Evolutionary conservation across 148 eudicot species (phyloP).

Genomic region (Silene uniflora): DNA sequence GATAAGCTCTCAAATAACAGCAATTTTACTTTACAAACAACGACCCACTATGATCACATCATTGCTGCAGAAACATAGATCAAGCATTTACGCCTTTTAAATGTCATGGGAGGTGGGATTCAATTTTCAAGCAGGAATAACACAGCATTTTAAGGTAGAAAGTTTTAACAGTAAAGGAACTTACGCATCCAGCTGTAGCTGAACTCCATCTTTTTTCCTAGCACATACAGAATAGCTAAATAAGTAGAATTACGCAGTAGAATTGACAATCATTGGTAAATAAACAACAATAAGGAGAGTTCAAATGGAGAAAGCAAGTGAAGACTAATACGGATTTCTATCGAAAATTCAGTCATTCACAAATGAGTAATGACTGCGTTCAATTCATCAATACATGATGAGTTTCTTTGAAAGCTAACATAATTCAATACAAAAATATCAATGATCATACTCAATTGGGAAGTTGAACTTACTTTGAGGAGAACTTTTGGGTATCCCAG

Average conservation of each 20-base stretch:
- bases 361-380: neutral
- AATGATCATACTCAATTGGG: conserved; percentile 26
- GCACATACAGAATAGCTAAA: neutral
- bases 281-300: neutral
- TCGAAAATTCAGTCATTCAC: neutral
- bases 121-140: conserved; percentile 1
- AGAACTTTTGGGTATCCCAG: conserved; percentile 57
- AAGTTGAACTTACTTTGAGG: conserved; percentile 62
- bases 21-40: too few relatives aligned
- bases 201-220: conserved; percentile 10
- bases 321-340: neutral
- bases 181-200: conserved; percentile 10
- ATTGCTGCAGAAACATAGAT: neutral
- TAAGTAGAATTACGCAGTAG: neutral
- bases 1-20: too few relatives aligned
- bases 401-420: neutral
- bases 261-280: neutral
- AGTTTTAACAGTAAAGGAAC: neutral
- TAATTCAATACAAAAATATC: neutral
- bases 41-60: too few relatives aligned
- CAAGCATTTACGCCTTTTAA: neutral
- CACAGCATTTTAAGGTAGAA: conserved; percentile 3
- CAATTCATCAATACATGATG: neutral
- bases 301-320: neutral
- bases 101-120: neutral